A percentile compares a stretch with the other conserved stretches of the same genome.
These are phyloP conservation scores for Eutrema heterophyllum DNA, from an alignment of 345 rosid species.

Conservation along the genomic window DNA sequence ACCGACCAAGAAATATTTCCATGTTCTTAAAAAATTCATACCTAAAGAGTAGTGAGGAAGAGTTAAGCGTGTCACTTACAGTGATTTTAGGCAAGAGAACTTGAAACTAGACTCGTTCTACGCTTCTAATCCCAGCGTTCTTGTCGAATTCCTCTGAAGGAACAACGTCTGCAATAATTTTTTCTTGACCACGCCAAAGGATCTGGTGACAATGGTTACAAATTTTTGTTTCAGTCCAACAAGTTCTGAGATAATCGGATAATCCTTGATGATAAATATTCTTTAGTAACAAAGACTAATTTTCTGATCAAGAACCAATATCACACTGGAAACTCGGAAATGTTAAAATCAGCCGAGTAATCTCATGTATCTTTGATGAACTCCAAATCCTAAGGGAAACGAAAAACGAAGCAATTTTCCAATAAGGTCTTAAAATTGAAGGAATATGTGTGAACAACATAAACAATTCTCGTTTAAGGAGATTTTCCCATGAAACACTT, in stretches of 20 bases:
- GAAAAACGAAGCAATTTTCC: too few species aligned
- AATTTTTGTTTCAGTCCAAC: not conserved
- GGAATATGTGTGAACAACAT: too few species aligned
- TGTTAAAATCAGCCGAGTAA: too few species aligned
- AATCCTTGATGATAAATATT: not conserved
- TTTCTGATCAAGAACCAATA: too few species aligned
- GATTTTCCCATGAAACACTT: too few species aligned
- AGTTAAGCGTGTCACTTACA: slow-evolving; percentile 27
- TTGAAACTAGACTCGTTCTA: slow-evolving; percentile 35
- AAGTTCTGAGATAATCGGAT: not conserved
- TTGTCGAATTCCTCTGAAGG: slow-evolving; percentile 73
- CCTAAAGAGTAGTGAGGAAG: not conserved
- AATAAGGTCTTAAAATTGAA: too few species aligned
- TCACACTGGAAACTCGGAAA: too few species aligned
- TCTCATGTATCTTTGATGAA: too few species aligned
- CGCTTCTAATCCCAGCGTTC: slow-evolving; percentile 50
- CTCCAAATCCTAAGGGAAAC: too few species aligned
- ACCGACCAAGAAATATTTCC: not conserved
- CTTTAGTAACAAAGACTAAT: not conserved
- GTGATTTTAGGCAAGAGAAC: slow-evolving; percentile 6
- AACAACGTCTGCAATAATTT: slow-evolving; percentile 56
- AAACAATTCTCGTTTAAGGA: too few species aligned
- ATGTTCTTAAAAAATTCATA: not conserved
- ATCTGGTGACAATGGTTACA: slow-evolving; percentile 37
- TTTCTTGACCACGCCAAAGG: slow-evolving; percentile 76